These are phyloP conservation scores for Tarenaya hassleriana DNA, from an alignment of 345 rosid species.

Conservation along the genomic window DNA sequence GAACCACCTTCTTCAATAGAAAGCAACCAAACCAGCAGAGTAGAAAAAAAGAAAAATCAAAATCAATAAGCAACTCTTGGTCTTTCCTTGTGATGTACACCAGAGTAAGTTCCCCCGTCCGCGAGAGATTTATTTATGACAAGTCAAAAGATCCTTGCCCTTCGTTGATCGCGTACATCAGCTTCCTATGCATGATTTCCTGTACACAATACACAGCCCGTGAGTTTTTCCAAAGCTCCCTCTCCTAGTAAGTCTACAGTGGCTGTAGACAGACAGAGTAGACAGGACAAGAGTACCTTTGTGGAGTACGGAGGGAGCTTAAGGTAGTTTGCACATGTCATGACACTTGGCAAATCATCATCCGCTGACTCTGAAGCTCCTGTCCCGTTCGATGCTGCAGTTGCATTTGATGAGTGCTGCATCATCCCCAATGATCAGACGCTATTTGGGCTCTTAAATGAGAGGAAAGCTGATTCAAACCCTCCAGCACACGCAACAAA, in stretches of 20 bases:
- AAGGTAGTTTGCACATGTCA: conserved; percentile 99
- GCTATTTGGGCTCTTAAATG: conserved; percentile 64
- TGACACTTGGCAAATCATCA: conserved; percentile 94
- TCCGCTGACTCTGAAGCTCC: conserved; percentile 81
- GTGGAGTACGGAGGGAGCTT: conserved; percentile 98
- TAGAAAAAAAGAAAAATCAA: too few species aligned
- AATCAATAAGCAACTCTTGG: too few species aligned
- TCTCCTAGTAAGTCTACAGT: too few species aligned
- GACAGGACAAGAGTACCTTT: conserved; percentile 40
- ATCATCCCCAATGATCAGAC: conserved; percentile 46
- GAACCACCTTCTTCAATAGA: too few species aligned
- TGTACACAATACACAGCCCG: conserved; percentile 29
- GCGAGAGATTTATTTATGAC: too few species aligned
- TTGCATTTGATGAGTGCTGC: conserved; percentile 88
- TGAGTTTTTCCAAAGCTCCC: conserved; percentile 18
- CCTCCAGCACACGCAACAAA: conserved; percentile 79
- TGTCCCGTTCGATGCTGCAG: conserved; percentile 57
- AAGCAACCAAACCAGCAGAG: too few species aligned
- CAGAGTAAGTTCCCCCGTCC: too few species aligned
- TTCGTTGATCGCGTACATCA: conserved; percentile 85
- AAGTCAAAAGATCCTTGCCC: conserved; percentile 98
- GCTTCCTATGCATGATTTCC: conserved; percentile 95
- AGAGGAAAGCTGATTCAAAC: conserved; percentile 86
- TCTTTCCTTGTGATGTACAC: too few species aligned
- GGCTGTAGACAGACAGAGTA: background rate